phyloP scores from a whole-genome alignment of 345 rosid species.

The Linum usitatissimum region DNA sequence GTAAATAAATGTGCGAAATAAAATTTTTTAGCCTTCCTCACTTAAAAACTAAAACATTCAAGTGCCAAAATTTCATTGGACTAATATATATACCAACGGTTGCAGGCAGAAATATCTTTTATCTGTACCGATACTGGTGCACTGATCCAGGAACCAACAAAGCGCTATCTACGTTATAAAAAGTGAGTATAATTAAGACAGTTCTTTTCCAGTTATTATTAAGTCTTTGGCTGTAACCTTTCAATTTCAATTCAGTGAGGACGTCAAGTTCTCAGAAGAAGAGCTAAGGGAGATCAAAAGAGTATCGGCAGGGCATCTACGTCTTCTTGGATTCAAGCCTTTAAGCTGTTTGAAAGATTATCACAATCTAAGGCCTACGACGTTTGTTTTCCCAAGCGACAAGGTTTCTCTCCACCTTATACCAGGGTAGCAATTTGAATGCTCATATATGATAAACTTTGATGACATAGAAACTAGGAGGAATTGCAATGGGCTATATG shows the following conservation, averaged over 20 bases:
- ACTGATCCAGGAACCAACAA: slow-evolving; percentile 51
- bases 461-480: neutral
- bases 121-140: slow-evolving; percentile 94
- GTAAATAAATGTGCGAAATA: too few relatives aligned
- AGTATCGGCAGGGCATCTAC: slow-evolving; percentile 53
- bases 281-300: slow-evolving; percentile 72
- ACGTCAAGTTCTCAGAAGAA: slow-evolving; percentile 43
- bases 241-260: slow-evolving; percentile 34
- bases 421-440: neutral
- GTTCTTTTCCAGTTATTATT: neutral
- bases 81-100: neutral
- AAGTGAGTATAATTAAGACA: slow-evolving; percentile 34
- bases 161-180: slow-evolving; percentile 51
- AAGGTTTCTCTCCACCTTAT: slow-evolving; percentile 39
- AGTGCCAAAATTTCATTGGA: neutral
- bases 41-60: too few relatives aligned
- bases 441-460: slow-evolving; percentile 1
- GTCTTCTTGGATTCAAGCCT: slow-evolving; percentile 90
- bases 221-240: slow-evolving; percentile 2
- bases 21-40: too few relatives aligned
- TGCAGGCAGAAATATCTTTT: slow-evolving; percentile 82
- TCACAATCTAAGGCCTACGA: slow-evolving; percentile 88
- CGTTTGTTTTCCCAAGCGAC: slow-evolving; percentile 82
- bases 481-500: neutral
- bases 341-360: slow-evolving; percentile 78